These are phyloP conservation scores for Boletus sp. DNA, from an alignment of 1,284 basidiomycete genomes.

Conservation along the genomic window DNA sequence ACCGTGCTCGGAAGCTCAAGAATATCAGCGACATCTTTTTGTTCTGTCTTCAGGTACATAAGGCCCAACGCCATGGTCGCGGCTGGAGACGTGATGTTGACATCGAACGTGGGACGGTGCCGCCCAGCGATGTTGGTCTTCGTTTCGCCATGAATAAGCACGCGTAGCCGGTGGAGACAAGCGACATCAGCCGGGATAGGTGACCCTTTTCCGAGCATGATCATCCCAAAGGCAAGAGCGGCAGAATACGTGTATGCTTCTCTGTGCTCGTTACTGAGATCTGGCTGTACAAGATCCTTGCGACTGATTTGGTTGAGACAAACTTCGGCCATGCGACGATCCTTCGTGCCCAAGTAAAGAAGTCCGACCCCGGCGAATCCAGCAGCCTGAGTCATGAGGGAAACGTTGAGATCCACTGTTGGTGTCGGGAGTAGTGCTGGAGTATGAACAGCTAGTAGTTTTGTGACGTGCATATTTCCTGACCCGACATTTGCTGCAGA, in stretches of 20 bases:
- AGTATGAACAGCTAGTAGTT: slow-evolving; percentile 88
- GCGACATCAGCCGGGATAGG: slow-evolving; percentile 71
- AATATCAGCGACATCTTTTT: slow-evolving; percentile 81
- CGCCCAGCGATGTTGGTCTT: slow-evolving; percentile 36
- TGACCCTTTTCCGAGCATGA: slow-evolving; percentile 88
- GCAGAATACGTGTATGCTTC: slow-evolving; percentile 92
- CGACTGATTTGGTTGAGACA: slow-evolving; percentile 83
- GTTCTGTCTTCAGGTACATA: slow-evolving; percentile 86
- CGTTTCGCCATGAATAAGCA: slow-evolving; percentile 71
- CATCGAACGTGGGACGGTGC: slow-evolving; percentile 60
- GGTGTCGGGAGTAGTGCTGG: slow-evolving; percentile 88
- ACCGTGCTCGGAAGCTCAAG: slow-evolving; percentile 80
- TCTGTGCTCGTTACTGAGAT: slow-evolving; percentile 78
- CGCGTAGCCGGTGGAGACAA: slow-evolving; percentile 61
- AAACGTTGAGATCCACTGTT: slow-evolving; percentile 84
- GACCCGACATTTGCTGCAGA: slow-evolving; percentile 90
- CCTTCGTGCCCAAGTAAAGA: slow-evolving; percentile 83
- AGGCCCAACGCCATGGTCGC: slow-evolving; percentile 88
- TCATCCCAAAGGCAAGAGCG: slow-evolving; percentile 89
- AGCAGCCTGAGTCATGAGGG: slow-evolving; percentile 86
- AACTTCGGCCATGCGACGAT: slow-evolving; percentile 89
- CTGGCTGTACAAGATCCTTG: slow-evolving; percentile 71
- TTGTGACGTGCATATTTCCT: slow-evolving; percentile 83
- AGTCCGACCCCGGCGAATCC: slow-evolving; percentile 88
- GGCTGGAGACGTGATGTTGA: slow-evolving; percentile 85